Conservation (phyloP, 2,329 filamentous ascomycete genomes). For the Alternaria ethzedia region DNA sequence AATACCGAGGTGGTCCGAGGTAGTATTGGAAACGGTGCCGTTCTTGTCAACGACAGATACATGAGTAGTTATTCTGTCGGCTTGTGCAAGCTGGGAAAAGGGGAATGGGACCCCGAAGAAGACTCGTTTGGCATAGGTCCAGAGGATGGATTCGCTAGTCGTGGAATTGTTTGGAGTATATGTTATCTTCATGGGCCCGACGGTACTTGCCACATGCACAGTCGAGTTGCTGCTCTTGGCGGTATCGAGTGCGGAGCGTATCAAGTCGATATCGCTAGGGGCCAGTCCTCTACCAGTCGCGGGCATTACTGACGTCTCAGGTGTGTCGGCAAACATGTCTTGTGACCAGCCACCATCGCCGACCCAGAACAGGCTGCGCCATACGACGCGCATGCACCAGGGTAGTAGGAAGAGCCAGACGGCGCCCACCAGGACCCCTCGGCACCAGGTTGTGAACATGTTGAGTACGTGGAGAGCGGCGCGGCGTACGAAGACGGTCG, state of each 20-base stretch:
- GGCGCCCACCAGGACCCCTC: conserved; percentile 76
- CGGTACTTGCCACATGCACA: conserved; percentile 30
- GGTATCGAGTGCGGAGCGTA: conserved; percentile 27
- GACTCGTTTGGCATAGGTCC: conserved; percentile 55
- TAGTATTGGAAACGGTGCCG: conserved; percentile 34
- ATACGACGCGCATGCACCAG: conserved; percentile 88
- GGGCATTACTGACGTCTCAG: conserved; percentile 4
- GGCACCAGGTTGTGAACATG: conserved; percentile 77
- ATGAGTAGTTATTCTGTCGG: conserved; percentile 28
- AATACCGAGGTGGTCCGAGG: conserved; percentile 27
- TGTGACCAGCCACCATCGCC: conserved; percentile 75
- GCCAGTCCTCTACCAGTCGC: not conserved
- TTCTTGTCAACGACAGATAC: conserved; percentile 30
- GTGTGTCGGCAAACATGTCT: conserved; percentile 42
- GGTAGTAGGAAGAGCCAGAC: conserved; percentile 92
- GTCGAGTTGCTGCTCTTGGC: conserved; percentile 27
- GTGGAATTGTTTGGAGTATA: conserved; percentile 49
- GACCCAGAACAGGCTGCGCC: conserved; percentile 94
- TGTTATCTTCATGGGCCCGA: conserved; percentile 46
- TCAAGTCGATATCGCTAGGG: conserved; percentile 20
- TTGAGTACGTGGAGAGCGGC: conserved; percentile 74
- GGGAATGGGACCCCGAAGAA: conserved; percentile 41
- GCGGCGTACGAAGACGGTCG: conserved; percentile 80
- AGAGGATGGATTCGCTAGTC: conserved; percentile 53
- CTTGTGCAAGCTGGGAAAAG: conserved; percentile 23